Conservation (phyloP, 2,329 filamentous ascomycete species). For the Alternaria sp. region DNA sequence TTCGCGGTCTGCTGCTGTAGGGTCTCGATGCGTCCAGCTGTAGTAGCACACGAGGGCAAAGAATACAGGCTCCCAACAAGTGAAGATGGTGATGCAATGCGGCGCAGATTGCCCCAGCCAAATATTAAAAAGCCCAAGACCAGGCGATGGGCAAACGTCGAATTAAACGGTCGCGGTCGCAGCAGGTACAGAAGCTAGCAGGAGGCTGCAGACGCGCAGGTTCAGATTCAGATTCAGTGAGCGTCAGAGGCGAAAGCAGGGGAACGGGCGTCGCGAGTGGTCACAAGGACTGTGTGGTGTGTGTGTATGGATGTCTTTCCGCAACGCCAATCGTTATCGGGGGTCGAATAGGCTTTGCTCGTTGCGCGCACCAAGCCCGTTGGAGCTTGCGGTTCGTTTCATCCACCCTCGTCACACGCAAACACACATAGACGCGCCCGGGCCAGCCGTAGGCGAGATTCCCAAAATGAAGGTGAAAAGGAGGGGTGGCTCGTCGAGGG, state of each 20-base stretch:
- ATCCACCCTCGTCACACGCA: constrained; percentile 39
- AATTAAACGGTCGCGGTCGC: constrained; percentile 17
- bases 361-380: constrained; percentile 36
- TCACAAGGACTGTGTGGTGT: constrained; percentile 35
- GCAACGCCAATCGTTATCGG: constrained; percentile 36
- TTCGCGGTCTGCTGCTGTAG: constrained; percentile 25
- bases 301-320: constrained; percentile 22
- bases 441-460: constrained; percentile 32
- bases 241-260: constrained; percentile 28
- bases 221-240: constrained; percentile 19
- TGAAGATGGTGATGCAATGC: constrained; percentile 26
- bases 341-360: constrained; percentile 31
- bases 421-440: constrained; percentile 26
- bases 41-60: constrained; percentile 30
- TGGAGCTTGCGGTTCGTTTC: constrained; percentile 34
- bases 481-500: constrained; percentile 34
- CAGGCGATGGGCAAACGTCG: constrained; percentile 10
- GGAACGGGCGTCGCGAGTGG: constrained; percentile 31
- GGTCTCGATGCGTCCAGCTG: constrained; percentile 27
- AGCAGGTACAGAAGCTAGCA: constrained; percentile 25
- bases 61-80: constrained; percentile 17
- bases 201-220: constrained; percentile 27
- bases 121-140: constrained; percentile 14
- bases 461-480: constrained; percentile 23
- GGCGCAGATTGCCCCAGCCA: constrained; percentile 20